Percentiles rank a stretch among this genome's conserved stretches.
phyloP scores from a whole-genome alignment of 148 eudicot genomes.

The Cornus kousa region DNA sequence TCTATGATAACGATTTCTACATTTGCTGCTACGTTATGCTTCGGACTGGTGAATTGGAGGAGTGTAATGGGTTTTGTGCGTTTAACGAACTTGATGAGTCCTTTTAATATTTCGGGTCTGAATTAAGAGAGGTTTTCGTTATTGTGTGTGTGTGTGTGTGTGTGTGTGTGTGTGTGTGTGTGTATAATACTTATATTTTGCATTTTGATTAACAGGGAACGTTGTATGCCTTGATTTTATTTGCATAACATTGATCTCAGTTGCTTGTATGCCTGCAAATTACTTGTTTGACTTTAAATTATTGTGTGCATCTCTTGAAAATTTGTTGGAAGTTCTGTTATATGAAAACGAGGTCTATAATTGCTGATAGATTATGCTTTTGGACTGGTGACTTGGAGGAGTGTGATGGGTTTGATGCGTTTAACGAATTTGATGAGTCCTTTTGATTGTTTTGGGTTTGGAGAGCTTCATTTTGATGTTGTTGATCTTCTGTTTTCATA shows the following conservation, averaged over 20 bases:
- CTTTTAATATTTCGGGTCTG: neutral
- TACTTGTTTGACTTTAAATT: conserved; percentile 16
- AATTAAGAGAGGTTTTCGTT: neutral
- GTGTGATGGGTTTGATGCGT: neutral
- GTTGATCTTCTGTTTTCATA: neutral
- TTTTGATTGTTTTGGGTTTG: neutral
- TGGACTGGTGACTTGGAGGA: neutral
- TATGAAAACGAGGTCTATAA: no score
- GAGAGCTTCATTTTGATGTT: no score
- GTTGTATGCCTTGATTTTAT: neutral
- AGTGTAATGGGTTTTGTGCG: neutral
- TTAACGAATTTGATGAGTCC: neutral
- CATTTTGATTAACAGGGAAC: no score
- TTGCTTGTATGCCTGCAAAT: no score
- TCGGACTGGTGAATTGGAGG: neutral
- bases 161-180: no score
- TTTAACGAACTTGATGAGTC: neutral
- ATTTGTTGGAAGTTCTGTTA: neutral
- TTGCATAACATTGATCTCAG: neutral
- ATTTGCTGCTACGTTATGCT: neutral
- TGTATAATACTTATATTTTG: no score
- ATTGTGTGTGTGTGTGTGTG: neutral
- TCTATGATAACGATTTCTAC: neutral
- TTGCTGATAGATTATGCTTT: no score
- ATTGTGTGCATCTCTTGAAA: conserved; percentile 12